Percentiles rank a stretch among this genome's conserved stretches.
These are phyloP conservation scores for Sungouiella blattae DNA, from an alignment of 805 yeast genomes.

Conservation along the genomic window DNA sequence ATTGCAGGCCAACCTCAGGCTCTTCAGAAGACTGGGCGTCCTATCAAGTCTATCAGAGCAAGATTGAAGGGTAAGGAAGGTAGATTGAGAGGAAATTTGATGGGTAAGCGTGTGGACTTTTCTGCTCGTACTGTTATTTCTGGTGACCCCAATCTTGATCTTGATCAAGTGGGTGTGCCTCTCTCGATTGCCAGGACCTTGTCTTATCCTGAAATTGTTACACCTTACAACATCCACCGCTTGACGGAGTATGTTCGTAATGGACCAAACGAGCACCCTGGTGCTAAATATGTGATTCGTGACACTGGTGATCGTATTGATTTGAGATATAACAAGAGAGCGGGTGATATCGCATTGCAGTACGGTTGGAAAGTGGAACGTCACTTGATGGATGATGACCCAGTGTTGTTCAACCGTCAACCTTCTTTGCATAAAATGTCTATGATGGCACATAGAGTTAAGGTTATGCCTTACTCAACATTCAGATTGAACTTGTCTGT, in stretches of 20 bases:
- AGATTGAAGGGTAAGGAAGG: constrained; percentile 99
- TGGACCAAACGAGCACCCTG: constrained; percentile 99
- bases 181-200: constrained; percentile 92
- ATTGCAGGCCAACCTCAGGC: constrained; percentile 99
- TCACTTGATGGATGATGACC: constrained; percentile 96
- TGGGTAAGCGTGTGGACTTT: constrained; percentile 99
- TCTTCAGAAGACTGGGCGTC: constrained; percentile 96
- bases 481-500: constrained; percentile 95
- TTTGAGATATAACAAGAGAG: constrained; percentile 92
- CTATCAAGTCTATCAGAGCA: constrained; percentile 97
- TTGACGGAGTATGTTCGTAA: constrained; percentile 91
- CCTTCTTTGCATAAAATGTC: constrained; percentile 99
- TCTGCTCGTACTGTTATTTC: constrained; percentile 99
- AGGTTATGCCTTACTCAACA: constrained; percentile 98
- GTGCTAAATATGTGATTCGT: constrained; percentile 97
- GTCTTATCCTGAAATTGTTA: constrained; percentile 95
- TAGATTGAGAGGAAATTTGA: constrained; percentile 94
- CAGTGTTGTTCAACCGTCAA: constrained; percentile 97
- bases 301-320: constrained; percentile 99
- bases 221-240: constrained; percentile 94
- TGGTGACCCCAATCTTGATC: constrained; percentile 96
- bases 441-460: constrained; percentile 99
- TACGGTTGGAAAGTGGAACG: constrained; percentile 99
- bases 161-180: constrained; percentile 99
- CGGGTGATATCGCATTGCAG: constrained; percentile 96